Conservation (phyloP, 768 basidiomycete species). For the Fibroporia radiculosa region DNA sequence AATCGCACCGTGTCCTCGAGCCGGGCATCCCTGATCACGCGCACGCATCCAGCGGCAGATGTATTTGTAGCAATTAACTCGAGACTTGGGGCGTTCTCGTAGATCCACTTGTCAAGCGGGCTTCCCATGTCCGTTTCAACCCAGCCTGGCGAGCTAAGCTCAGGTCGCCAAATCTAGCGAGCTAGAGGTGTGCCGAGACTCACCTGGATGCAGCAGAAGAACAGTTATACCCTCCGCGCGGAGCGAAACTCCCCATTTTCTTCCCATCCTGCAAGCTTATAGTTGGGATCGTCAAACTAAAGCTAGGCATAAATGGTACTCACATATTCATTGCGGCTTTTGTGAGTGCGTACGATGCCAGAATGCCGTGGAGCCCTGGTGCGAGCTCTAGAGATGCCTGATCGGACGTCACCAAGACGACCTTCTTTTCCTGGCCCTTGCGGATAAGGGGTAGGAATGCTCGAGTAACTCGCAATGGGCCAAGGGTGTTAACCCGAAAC, state of each 20-base stretch:
- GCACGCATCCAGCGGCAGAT: not conserved
- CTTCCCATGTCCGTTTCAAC: constrained; percentile 2
- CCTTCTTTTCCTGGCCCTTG: constrained; percentile 4
- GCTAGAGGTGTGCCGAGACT: not conserved
- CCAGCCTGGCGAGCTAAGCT: not conserved
- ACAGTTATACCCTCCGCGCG: not conserved
- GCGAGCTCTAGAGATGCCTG: not conserved
- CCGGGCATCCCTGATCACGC: not conserved
- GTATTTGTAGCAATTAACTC: not conserved
- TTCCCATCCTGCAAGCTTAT: not conserved
- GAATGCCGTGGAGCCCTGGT: not conserved
- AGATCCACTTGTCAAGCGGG: not conserved
- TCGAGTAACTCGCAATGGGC: constrained; percentile 3
- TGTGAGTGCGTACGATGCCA: constrained; percentile 5
- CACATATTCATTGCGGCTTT: constrained; percentile 13
- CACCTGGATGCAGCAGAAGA: not conserved
- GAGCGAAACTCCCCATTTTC: not conserved
- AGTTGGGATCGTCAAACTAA: not conserved
- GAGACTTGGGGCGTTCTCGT: not conserved
- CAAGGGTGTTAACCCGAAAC: constrained; percentile 6
- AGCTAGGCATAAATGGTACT: not conserved
- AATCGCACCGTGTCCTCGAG: not conserved
- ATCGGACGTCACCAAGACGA: constrained; percentile 9
- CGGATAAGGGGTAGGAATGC: constrained; percentile 4
- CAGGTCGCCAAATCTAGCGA: not conserved